Evolutionary conservation across 805 yeast genomes (phyloP).

Genomic region (Yarrowia sp.): DNA sequence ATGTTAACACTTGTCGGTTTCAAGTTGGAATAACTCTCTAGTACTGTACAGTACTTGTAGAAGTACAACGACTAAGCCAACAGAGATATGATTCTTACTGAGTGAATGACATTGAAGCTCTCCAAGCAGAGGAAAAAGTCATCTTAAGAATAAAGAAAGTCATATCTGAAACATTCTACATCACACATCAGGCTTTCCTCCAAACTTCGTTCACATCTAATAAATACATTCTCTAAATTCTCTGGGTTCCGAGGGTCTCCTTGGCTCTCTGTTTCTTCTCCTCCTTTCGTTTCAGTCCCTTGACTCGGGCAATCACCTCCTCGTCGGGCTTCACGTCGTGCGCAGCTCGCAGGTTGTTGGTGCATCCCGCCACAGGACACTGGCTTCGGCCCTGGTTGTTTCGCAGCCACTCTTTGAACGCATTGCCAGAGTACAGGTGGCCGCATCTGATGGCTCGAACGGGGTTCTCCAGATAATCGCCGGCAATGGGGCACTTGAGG

Average conservation of each 20-base stretch:
- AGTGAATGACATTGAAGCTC: too few relatives aligned
- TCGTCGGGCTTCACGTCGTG: constrained; percentile 1
- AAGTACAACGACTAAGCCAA: too few relatives aligned
- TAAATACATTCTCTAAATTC: constrained; percentile 1
- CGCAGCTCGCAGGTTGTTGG: not conserved
- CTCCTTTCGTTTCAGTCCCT: not conserved
- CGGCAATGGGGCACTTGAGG: constrained; percentile 31
- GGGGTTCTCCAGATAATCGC: constrained; percentile 10
- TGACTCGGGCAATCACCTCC: constrained; percentile 6
- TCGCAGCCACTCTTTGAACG: not conserved
- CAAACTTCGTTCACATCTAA: too few relatives aligned
- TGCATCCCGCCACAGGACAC: constrained; percentile 30
- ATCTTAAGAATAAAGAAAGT: too few relatives aligned
- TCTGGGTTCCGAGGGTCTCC: not conserved
- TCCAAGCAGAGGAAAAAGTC: too few relatives aligned
- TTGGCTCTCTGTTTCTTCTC: not conserved
- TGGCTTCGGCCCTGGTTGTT: not conserved
- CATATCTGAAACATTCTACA: too few relatives aligned
- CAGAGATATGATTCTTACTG: too few relatives aligned
- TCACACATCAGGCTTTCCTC: too few relatives aligned
- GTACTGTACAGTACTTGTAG: too few relatives aligned
- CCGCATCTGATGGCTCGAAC: not conserved
- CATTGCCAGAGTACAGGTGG: constrained; percentile 6
- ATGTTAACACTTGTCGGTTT: too few relatives aligned
- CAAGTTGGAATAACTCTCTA: too few relatives aligned